A percentile compares a stretch with the other conserved stretches of the same genome.
Conservation (phyloP, 129 eudicot species). For the Smallanthus sonchifolius region DNA sequence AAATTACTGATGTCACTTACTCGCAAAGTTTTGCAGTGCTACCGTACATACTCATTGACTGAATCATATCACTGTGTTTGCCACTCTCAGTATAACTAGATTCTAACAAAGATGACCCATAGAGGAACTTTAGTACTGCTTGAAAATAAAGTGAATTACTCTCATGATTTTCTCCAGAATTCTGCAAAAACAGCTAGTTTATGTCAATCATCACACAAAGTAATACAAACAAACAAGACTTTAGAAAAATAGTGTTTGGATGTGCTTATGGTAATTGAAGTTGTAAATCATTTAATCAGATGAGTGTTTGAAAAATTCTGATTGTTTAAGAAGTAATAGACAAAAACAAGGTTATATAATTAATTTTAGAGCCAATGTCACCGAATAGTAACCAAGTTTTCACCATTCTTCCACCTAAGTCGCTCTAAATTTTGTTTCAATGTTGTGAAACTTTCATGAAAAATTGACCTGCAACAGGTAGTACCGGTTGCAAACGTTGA, state of each 20-base stretch:
- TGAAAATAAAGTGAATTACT: slow-evolving; percentile 76
- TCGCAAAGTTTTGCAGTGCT: slow-evolving; percentile 93
- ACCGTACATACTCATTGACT: slow-evolving; percentile 66
- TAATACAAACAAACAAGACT: background rate
- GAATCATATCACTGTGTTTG: slow-evolving; percentile 68
- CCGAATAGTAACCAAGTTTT: background rate
- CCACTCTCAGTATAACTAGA: slow-evolving; percentile 48
- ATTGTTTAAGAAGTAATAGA: background rate
- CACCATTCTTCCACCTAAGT: background rate
- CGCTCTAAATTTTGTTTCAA: background rate
- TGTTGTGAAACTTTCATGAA: background rate
- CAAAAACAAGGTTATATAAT: background rate
- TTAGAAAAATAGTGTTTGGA: background rate
- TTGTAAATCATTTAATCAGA: background rate
- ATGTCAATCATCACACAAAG: background rate
- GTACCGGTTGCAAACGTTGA: background rate
- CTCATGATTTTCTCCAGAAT: slow-evolving; percentile 61
- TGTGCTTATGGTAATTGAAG: slow-evolving; percentile 2
- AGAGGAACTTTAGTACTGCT: slow-evolving; percentile 90
- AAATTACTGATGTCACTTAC: slow-evolving; percentile 44
- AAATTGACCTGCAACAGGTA: background rate
- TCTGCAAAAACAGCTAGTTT: slow-evolving; percentile 38
- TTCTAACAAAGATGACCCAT: slow-evolving; percentile 83
- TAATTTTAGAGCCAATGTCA: background rate
- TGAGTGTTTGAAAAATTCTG: background rate